Evolutionary conservation across 768 basidiomycete genomes (phyloP).

Genomic region (Tremella fuciformis): DNA sequence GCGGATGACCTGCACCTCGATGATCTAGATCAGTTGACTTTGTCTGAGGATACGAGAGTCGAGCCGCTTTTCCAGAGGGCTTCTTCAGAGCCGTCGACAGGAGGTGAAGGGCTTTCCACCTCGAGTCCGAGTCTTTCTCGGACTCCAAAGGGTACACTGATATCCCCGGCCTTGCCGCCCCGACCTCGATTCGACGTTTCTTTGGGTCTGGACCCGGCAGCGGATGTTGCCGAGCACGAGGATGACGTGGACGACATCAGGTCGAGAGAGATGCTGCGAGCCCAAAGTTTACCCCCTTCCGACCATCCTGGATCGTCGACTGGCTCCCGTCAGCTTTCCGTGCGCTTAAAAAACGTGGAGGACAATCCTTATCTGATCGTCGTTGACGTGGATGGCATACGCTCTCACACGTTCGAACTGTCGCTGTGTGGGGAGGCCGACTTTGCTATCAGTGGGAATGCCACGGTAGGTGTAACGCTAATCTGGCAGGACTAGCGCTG

Average conservation of each 20-base stretch:
- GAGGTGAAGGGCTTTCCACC: too few relatives aligned
- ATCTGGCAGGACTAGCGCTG: conserved; percentile 27
- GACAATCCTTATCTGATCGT: conserved; percentile 65
- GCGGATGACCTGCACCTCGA: too few relatives aligned
- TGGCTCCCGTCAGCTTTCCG: neutral
- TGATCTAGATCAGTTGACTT: too few relatives aligned
- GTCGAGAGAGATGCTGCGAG: neutral
- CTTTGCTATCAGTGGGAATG: conserved; percentile 19
- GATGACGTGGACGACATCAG: conserved; percentile 12
- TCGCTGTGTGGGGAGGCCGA: conserved; percentile 59
- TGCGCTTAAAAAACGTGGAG: conserved; percentile 58
- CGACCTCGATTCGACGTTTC: too few relatives aligned
- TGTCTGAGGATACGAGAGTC: too few relatives aligned
- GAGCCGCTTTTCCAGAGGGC: too few relatives aligned
- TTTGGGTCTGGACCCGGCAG: neutral
- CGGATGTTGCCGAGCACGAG: neutral
- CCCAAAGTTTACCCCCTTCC: neutral
- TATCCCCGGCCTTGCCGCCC: too few relatives aligned
- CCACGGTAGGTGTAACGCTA: conserved; percentile 15
- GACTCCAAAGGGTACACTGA: too few relatives aligned
- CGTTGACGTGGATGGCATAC: conserved; percentile 62
- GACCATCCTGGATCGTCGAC: neutral
- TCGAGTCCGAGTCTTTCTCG: too few relatives aligned
- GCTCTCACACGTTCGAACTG: conserved; percentile 64
- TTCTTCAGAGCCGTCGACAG: too few relatives aligned